Base-by-base conservation (phyloP, 306 rosid genomes). In the Fagus sylvatica region DNA sequence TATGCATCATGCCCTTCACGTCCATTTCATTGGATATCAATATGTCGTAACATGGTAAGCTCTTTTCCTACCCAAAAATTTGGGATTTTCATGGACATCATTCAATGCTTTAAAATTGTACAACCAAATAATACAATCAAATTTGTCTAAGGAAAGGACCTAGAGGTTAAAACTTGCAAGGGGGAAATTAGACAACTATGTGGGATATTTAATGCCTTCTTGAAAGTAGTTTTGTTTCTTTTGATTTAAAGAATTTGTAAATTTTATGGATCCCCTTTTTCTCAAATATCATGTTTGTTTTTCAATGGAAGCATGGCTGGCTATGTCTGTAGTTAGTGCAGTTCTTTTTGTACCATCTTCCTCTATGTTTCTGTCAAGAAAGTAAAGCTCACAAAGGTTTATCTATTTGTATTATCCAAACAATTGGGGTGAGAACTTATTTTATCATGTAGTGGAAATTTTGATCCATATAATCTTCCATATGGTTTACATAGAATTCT, bases 21-120 rank as follows among this genome's bases (percentile, higher is more conserved):
- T 79, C 91, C 98, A 43, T 92, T 93, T 72, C 97, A 91, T 83
- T 95, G 98, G 98, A 91, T 95, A 74, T 82, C 93, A 76, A 81
- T 91, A 80, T 92, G 93, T 82, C 98, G 96, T 79, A 91, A 87
- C 81, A 87, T 92, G 94, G 98, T 95, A 84, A 81, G 92, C 79
- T 80, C 43, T 74, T 78, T 74, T 62, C 71, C 68, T 68, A 48
- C 46, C 76, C 36, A 8, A 30, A 61, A 74, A 37, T 53, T 60
- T 40, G 15, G 62, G 59, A 65, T 74, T 79, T 51, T 32, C 77
- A 53, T 53, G 33, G 75, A n/a, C 72, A 54, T 64, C 68, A 37
- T 61, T 53, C 48, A 28, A 40, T 80, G 55, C 81, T 30, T 74
- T 28, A 37, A 83, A 74, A 73, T 57, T 65, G n/a, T 55, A 32